A percentile compares a stretch with the other conserved stretches of the same genome.
phyloP scores from a whole-genome alignment of 345 rosid species.

The Corchorus olitorius region DNA sequence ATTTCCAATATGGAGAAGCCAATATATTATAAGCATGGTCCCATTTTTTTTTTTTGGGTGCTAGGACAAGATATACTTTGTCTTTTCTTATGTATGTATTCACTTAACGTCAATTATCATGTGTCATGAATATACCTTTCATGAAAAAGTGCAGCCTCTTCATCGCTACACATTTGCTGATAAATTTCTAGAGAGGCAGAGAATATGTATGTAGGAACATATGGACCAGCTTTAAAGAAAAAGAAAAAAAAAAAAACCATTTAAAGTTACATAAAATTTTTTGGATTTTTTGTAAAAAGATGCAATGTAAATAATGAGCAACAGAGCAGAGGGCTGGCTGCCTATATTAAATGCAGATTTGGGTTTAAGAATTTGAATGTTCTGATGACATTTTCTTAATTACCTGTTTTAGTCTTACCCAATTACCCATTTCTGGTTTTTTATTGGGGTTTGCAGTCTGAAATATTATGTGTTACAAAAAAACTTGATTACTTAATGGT shows the following conservation, averaged over 20 bases:
- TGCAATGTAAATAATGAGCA: not conserved
- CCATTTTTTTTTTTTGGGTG: not conserved
- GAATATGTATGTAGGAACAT: not conserved
- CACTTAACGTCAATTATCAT: constrained; percentile 13
- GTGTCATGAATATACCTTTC: constrained; percentile 19
- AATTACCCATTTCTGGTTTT: not conserved
- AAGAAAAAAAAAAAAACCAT: not conserved
- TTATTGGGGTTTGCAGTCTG: not conserved
- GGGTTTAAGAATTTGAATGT: not conserved
- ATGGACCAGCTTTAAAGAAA: constrained; percentile 8
- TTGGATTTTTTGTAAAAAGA: not conserved
- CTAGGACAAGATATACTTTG: constrained; percentile 24
- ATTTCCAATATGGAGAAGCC: not conserved
- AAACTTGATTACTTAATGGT: not conserved
- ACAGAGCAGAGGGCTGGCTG: not conserved
- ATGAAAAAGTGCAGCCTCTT: constrained; percentile 27
- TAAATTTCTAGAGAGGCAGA: not conserved
- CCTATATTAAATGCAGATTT: not conserved
- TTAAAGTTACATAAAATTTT: not conserved
- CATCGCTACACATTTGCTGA: constrained; percentile 5
- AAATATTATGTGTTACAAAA: not conserved
- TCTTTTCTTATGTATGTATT: constrained; percentile 25
- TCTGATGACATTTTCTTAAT: not conserved
- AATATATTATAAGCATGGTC: constrained; percentile 22
- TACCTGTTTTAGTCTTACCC: not conserved